A percentile compares a stretch with the other conserved stretches of the same genome.
Conservation (phyloP, 306 rosid genomes). For the Lupinus albus region DNA sequence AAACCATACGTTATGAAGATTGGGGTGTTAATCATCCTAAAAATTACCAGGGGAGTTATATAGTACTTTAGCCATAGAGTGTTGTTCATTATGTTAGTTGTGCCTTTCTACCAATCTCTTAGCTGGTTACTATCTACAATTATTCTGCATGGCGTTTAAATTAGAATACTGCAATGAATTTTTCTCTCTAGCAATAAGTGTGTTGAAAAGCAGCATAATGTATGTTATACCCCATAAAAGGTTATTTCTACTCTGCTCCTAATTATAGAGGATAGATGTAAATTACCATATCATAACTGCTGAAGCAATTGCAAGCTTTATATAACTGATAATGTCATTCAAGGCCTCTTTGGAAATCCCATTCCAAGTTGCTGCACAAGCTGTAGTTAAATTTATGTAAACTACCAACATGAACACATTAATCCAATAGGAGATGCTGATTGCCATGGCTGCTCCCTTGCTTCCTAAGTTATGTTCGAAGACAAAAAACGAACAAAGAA, state of each 20-base stretch:
- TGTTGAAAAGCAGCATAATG: neutral
- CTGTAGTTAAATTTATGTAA: constrained; percentile 46
- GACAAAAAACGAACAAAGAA: constrained; percentile 57
- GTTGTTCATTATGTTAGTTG: constrained; percentile 4
- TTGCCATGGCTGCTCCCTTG: constrained; percentile 65
- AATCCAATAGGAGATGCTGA: constrained; percentile 53
- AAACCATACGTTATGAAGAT: neutral
- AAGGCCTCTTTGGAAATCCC: constrained; percentile 62
- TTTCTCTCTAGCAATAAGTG: neutral
- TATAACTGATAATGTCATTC: constrained; percentile 49
- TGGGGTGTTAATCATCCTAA: neutral
- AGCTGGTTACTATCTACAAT: neutral
- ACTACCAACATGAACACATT: constrained; percentile 48
- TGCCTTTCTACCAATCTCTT: constrained; percentile 21
- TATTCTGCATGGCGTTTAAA: constrained; percentile 12
- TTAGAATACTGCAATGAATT: neutral
- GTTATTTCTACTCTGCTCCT: neutral
- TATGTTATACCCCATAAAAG: neutral
- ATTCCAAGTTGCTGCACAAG: constrained; percentile 57
- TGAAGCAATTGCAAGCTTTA: constrained; percentile 62
- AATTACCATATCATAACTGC: constrained; percentile 66
- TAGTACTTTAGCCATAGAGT: constrained; percentile 7
- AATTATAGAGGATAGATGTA: constrained; percentile 5
- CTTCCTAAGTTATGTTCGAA: constrained; percentile 46
- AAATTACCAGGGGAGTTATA: neutral